Base-by-base conservation (phyloP, 2,329 filamentous ascomycete genomes). In the Geosmithia morbida region DNA sequence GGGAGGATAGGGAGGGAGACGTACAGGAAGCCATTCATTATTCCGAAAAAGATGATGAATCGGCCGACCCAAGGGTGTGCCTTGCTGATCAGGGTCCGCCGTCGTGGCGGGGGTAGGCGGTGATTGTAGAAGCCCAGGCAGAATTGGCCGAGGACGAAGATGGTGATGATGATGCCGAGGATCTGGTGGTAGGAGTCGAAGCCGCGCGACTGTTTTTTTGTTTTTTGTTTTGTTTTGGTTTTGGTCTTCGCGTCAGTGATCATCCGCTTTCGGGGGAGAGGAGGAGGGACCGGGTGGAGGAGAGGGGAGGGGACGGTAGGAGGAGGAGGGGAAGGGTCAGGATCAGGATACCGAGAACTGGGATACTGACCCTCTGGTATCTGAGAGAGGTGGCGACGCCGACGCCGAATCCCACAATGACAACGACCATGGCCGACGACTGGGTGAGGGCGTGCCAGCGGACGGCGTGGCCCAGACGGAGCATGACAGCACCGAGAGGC, bases 31-130 rank as follows among this genome's bases (percentile, higher is more conserved):
- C 67, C 74, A 51, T 81, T 80, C 48, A 72, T 54, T 16, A 75
- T 62, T 43, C 75, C 78, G 3, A 78, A 54, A 10, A 70, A 56
- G 18, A 81, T 66, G 37, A 76, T 64, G 3, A 70, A 43, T 14
- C 77, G 69, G 2, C 79, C 79, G 2, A 78, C 61, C 70, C 76
- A 77, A 18, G 75, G 60, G 59, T 83, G 79, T 20, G 74, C 62
- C 17, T 64, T 70, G 46, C 72, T 68, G 33, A 77, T 65, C 52
- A 67, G 66, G 22, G 74, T 75, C 1, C 41, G 17, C 13, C 33
- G 10, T 16, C 33, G 33, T 16, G 33, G 33, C 11, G 33, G 6
- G 1, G 71, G 60, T 19, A 65, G 50, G 44, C 67, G 63, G 54
- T 81, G 77, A 52, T 80, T 74, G 48, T 77, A 52, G 51, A 74